These are phyloP conservation scores for Poteriospumella lacustris DNA, from an alignment of 108 stramenopile species.

Conservation along the genomic window DNA sequence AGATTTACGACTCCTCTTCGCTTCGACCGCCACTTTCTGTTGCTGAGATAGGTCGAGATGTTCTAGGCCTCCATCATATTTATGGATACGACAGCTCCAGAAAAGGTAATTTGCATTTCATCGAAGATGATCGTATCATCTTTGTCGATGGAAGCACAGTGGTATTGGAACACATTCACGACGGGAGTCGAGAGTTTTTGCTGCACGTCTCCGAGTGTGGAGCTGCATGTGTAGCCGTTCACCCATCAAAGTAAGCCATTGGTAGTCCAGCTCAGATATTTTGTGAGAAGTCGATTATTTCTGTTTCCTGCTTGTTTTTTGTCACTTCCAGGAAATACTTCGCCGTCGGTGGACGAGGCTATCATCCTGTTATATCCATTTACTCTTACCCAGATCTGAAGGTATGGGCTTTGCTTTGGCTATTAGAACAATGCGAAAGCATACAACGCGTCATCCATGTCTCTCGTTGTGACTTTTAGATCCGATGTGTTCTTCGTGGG, in stretches of 20 bases:
- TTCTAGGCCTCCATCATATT: constrained; percentile 35
- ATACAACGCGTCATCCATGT: not conserved
- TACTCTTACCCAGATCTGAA: constrained; percentile 32
- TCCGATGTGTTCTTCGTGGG: constrained; percentile 36
- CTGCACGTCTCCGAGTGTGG: constrained; percentile 28
- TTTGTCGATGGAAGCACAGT: not conserved
- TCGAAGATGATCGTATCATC: not conserved
- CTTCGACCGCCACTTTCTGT: not conserved
- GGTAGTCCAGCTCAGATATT: constrained; percentile 43
- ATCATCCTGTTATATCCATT: constrained; percentile 39
- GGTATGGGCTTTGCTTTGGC: no score
- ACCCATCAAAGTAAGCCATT: constrained; percentile 32
- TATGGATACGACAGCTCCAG: constrained; percentile 31
- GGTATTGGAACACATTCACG: not conserved
- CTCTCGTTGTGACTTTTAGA: not conserved
- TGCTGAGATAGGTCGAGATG: constrained; percentile 40
- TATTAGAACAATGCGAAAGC: no score
- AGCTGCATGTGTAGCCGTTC: constrained; percentile 40
- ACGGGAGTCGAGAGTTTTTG: constrained; percentile 39
- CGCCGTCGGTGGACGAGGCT: constrained; percentile 38
- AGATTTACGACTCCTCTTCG: not conserved
- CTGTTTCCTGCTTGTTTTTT: constrained; percentile 39
- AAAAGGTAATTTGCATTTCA: constrained; percentile 20
- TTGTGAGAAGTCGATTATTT: constrained; percentile 33
- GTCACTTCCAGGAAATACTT: constrained; percentile 36